These are phyloP conservation scores for Cyberlindnera americana DNA, from an alignment of 805 yeast species.

Conservation along the genomic window DNA sequence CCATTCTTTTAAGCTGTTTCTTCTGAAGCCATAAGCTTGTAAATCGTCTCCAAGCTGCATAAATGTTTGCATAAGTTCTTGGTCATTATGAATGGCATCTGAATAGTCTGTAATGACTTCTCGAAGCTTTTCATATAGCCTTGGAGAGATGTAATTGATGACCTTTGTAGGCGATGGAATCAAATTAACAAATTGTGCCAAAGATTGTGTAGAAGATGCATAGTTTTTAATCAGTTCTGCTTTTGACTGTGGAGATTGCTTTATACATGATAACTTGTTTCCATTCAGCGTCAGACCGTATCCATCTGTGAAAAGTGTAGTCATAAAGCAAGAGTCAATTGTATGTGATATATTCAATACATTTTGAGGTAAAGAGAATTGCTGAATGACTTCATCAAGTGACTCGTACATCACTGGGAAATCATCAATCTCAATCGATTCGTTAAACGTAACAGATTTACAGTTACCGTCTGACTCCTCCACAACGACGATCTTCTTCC, in stretches of 20 bases:
- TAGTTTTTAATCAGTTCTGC: conserved; percentile 2
- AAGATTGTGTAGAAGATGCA: conserved; percentile 17
- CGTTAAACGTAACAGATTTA: conserved; percentile 15
- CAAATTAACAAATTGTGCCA: conserved; percentile 19
- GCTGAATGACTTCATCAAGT: conserved; percentile 10
- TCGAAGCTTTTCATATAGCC: conserved; percentile 23
- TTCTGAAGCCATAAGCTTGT: conserved; percentile 14
- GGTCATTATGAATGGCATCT: conserved; percentile 14
- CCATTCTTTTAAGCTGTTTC: conserved; percentile 24
- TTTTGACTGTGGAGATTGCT: not conserved
- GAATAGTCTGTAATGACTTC: conserved; percentile 18
- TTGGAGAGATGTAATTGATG: conserved; percentile 21
- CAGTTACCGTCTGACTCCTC: not conserved
- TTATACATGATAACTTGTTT: conserved; percentile 4
- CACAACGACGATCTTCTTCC: conserved; percentile 17
- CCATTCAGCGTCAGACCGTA: conserved; percentile 5
- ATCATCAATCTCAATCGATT: conserved; percentile 21
- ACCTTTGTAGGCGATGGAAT: conserved; percentile 17
- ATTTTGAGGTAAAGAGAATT: conserved; percentile 8
- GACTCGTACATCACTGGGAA: conserved; percentile 13
- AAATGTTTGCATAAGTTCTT: conserved; percentile 12
- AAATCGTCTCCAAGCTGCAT: conserved; percentile 19
- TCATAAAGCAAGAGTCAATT: conserved; percentile 17
- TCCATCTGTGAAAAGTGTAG: conserved; percentile 8
- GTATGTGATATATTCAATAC: conserved; percentile 16